A percentile compares a stretch with the other conserved stretches of the same genome.
Evolutionary conservation across 208 protist genomes (phyloP).

Genomic region (Leishmania amazonensis): DNA sequence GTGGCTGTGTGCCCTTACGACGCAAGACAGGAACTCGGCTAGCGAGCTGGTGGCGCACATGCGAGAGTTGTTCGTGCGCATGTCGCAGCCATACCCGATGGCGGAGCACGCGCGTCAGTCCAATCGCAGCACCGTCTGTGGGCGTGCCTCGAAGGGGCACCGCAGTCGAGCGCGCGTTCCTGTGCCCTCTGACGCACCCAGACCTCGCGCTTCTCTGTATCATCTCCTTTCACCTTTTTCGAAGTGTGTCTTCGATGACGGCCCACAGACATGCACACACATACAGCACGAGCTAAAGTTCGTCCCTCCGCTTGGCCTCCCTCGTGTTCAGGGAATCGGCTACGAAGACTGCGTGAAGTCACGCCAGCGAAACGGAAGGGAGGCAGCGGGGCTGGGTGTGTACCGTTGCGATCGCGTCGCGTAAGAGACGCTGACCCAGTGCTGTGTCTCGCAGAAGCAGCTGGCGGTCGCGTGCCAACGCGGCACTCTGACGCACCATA

Average conservation of each 20-base stretch:
- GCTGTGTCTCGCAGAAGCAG: slow-evolving; percentile 41
- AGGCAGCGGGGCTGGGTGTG: background rate
- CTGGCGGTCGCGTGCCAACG: slow-evolving; percentile 10
- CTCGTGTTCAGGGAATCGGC: background rate
- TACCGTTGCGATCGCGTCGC: background rate
- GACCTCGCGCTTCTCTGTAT: background rate
- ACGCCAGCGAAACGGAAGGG: background rate
- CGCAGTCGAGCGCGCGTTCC: background rate
- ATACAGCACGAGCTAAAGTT: background rate
- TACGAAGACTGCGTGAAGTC: background rate
- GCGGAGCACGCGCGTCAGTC: background rate
- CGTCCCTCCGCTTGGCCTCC: background rate
- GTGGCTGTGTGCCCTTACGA: background rate
- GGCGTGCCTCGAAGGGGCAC: background rate
- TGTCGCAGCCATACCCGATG: background rate
- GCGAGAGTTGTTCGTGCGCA: background rate
- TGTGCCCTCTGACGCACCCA: background rate
- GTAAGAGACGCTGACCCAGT: slow-evolving; percentile 39
- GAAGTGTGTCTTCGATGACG: background rate
- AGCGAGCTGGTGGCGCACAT: background rate
- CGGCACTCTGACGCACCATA: slow-evolving; percentile 24
- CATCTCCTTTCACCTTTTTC: background rate
- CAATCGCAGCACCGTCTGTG: background rate
- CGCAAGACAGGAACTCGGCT: background rate
- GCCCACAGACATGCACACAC: background rate